Evolutionary conservation across 2,329 filamentous ascomycete genomes (phyloP).

Genomic region (Epichloe coenophiala): DNA sequence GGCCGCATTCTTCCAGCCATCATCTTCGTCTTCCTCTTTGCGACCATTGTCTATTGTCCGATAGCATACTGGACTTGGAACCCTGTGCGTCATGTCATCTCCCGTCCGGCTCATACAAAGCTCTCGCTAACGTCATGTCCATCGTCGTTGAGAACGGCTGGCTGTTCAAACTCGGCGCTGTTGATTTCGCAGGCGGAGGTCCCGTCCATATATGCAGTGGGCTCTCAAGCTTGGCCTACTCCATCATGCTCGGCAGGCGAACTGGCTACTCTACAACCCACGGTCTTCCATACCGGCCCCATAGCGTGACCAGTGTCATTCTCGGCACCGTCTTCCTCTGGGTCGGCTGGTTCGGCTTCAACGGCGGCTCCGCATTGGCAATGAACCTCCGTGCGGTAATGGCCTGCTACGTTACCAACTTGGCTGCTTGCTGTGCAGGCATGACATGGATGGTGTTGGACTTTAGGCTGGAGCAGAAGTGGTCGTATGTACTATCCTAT

Average conservation of each 20-base stretch:
- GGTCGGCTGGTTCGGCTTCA: slow-evolving; percentile 97
- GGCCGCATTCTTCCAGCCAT: slow-evolving; percentile 47
- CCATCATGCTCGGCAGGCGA: slow-evolving; percentile 59
- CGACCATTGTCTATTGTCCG: slow-evolving; percentile 58
- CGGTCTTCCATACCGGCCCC: slow-evolving; percentile 52
- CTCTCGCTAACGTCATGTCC: background rate
- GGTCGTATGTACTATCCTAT: slow-evolving; percentile 24
- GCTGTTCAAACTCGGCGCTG: slow-evolving; percentile 52
- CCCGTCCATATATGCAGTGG: slow-evolving; percentile 65
- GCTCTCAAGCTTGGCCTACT: slow-evolving; percentile 58
- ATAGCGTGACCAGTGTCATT: slow-evolving; percentile 62
- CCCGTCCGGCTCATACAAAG: background rate
- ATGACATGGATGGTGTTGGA: slow-evolving; percentile 78
- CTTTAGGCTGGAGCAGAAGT: slow-evolving; percentile 84
- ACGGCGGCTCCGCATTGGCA: slow-evolving; percentile 68
- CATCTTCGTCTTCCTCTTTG: slow-evolving; percentile 58
- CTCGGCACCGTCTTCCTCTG: slow-evolving; percentile 67
- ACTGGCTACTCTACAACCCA: slow-evolving; percentile 46
- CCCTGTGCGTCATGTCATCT: slow-evolving; percentile 13
- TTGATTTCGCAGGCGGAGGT: slow-evolving; percentile 64
- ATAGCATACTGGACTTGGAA: slow-evolving; percentile 74
- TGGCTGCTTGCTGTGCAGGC: slow-evolving; percentile 69
- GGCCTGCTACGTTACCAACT: slow-evolving; percentile 78
- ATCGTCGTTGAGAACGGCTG: slow-evolving; percentile 38
- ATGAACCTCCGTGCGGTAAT: slow-evolving; percentile 81